Evolutionary conservation across 2,329 filamentous ascomycete genomes (phyloP).

Genomic region (Camillea tinctor): DNA sequence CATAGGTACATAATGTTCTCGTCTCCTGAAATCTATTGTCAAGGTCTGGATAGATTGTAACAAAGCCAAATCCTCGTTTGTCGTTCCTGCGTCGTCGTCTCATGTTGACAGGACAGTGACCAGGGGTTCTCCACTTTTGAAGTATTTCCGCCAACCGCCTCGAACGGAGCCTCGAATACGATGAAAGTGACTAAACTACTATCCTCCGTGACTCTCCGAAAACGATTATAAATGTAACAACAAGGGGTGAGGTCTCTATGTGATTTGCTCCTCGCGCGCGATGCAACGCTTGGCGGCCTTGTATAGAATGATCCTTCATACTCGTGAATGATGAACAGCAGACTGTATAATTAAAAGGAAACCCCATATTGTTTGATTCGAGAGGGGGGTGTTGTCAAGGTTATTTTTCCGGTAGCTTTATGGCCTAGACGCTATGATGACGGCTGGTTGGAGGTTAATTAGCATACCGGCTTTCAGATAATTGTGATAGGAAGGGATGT

Average conservation of each 20-base stretch:
- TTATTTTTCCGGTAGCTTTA: not conserved
- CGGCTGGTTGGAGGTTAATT: not conserved
- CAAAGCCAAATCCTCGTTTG: not conserved
- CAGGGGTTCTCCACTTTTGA: not conserved
- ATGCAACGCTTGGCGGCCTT: too few relatives aligned
- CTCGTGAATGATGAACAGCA: too few relatives aligned
- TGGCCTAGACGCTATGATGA: too few relatives aligned
- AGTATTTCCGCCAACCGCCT: conserved; percentile 20
- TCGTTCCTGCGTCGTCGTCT: not conserved
- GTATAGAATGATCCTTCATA: too few relatives aligned
- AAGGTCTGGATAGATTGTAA: not conserved
- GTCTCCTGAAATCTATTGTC: not conserved
- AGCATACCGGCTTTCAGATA: not conserved
- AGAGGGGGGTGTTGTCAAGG: not conserved
- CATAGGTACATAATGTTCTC: too few relatives aligned
- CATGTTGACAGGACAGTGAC: not conserved
- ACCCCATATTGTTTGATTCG: too few relatives aligned
- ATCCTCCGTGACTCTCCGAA: conserved; percentile 5
- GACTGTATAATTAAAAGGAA: too few relatives aligned
- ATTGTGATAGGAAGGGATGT: not conserved
- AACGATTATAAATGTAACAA: too few relatives aligned
- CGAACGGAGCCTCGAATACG: conserved; percentile 2
- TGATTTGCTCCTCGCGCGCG: too few relatives aligned
- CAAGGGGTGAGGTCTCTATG: too few relatives aligned
- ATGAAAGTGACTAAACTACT: not conserved